These are phyloP conservation scores for Aspergillus quadricinctus DNA, from an alignment of 2,329 filamentous ascomycete genomes.

Conservation along the genomic window DNA sequence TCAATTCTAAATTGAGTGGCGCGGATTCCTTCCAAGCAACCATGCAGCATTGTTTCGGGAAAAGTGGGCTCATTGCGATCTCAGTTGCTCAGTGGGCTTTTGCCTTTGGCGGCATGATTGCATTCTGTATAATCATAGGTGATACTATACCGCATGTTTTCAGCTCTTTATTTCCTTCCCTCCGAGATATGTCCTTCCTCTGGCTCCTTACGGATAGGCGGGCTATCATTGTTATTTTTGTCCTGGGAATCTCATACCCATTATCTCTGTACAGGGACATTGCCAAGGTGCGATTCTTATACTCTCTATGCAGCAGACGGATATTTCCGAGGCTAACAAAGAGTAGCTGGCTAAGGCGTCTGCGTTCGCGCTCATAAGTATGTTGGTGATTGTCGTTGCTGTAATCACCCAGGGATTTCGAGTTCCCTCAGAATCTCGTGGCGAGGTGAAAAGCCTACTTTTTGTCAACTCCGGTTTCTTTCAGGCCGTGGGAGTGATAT, in stretches of 20 bases:
- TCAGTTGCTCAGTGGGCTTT: constrained; percentile 94
- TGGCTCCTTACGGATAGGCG: constrained; percentile 77
- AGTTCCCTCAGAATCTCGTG: constrained; percentile 67
- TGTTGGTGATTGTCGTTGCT: constrained; percentile 83
- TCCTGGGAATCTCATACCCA: constrained; percentile 81
- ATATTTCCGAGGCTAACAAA: constrained; percentile 25
- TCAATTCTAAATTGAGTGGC: constrained; percentile 95
- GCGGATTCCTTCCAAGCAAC: constrained; percentile 93
- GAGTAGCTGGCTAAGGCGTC: constrained; percentile 87
- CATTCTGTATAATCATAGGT: constrained; percentile 95
- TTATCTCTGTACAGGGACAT: constrained; percentile 94
- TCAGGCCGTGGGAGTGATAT: constrained; percentile 95
- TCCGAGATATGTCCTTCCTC: constrained; percentile 69
- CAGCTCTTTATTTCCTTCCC: constrained; percentile 71
- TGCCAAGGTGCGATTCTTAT: constrained; percentile 65
- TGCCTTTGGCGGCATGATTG: constrained; percentile 97
- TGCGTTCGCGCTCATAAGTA: constrained; percentile 85
- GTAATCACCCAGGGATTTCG: constrained; percentile 78
- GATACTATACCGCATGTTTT: constrained; percentile 94
- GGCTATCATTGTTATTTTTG: constrained; percentile 82
- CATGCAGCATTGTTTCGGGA: constrained; percentile 91
- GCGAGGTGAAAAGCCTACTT: constrained; percentile 65
- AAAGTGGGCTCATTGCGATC: constrained; percentile 81
- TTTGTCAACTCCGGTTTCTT: constrained; percentile 85
- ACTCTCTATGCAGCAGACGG: background rate